Base-by-base conservation (phyloP, 192 early-diverging fungal species). In the Podila epigama region DNA sequence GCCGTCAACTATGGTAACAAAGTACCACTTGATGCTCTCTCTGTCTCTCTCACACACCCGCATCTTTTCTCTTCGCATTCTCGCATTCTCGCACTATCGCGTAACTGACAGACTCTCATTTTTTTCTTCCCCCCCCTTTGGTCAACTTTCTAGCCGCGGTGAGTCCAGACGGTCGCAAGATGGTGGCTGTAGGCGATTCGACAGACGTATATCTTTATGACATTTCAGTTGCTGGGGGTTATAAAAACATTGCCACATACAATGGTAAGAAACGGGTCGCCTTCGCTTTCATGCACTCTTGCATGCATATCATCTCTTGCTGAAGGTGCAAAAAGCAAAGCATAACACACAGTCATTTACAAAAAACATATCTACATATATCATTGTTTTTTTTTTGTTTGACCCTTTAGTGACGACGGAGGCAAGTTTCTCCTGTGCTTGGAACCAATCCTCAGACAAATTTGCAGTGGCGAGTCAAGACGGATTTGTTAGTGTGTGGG, bases 401-500 rank as follows among this genome's bases (percentile, higher is more conserved):
- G 13, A 27, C 72, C 10, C 37, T 55, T 58, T 78, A 83, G 95
- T 89, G 0, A 86, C 89, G 11, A 89, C 84, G 40, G 95, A 97
- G 60, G 94, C 97, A 0, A 92, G 93, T 10, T 98, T 97, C 66
- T 96, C 94, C 8, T 97, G 96, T 78, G 89, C 96, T 31, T 98
- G 96, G 95, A 97, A 93, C 75, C 94, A 96, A 60, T 83, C 89
- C 16, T 95, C 93, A 2, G 93, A 95, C 63, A 93, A 90, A 69
- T 98, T 98, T 86, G 97, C 97, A 0, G 96, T 98, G 2, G 96
- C 95, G 12, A 95, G 91, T 80, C 95, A 97, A 77, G 93, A 97
- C 79, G 97, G 97, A 10, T 93, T 80, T 63, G 94, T 96, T 9
- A 91, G 88, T 50, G 93, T 98, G 1, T 98, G 94, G 94, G 97